A percentile compares a stretch with the other conserved stretches of the same genome.
Conservation (phyloP, 1,284 basidiomycete species). For the Leccinum laetum region DNA sequence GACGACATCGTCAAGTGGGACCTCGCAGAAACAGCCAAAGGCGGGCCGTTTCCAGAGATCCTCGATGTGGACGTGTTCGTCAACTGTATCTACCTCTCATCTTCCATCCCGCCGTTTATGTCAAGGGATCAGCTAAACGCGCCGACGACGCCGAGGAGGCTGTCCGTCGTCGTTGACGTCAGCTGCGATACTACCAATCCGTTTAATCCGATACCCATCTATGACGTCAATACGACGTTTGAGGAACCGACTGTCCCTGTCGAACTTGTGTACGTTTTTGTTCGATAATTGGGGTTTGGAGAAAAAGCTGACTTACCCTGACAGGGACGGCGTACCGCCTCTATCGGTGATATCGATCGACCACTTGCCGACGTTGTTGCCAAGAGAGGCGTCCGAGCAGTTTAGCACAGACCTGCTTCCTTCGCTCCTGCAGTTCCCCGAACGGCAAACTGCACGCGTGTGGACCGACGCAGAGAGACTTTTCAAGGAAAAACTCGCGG, state of each 20-base stretch:
- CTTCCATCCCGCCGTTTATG: slow-evolving; percentile 89
- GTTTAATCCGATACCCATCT: slow-evolving; percentile 97
- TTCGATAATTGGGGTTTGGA: background rate
- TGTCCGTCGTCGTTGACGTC: slow-evolving; percentile 94
- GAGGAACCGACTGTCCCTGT: slow-evolving; percentile 92
- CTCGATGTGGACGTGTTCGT: slow-evolving; percentile 98
- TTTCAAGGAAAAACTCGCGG: slow-evolving; percentile 77
- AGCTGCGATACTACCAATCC: slow-evolving; percentile 99
- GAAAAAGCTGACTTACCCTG: background rate
- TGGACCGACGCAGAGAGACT: slow-evolving; percentile 92
- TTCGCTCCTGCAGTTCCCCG: slow-evolving; percentile 79
- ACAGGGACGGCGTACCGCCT: slow-evolving; percentile 57
- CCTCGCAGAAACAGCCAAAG: slow-evolving; percentile 95
- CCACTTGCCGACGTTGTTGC: slow-evolving; percentile 95
- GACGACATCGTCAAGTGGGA: slow-evolving; percentile 99
- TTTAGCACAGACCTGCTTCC: slow-evolving; percentile 93
- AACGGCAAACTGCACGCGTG: slow-evolving; percentile 68
- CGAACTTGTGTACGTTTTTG: slow-evolving; percentile 64
- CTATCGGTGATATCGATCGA: slow-evolving; percentile 96
- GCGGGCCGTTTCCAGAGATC: slow-evolving; percentile 96
- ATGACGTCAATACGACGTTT: slow-evolving; percentile 96
- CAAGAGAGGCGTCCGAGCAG: slow-evolving; percentile 96
- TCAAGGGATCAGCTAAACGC: slow-evolving; percentile 72
- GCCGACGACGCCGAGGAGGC: slow-evolving; percentile 69
- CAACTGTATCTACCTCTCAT: slow-evolving; percentile 98